Percentiles rank a stretch among this genome's conserved stretches.
Conservation (phyloP, 2,329 filamentous ascomycete genomes). For the Phialophora macrospora region DNA sequence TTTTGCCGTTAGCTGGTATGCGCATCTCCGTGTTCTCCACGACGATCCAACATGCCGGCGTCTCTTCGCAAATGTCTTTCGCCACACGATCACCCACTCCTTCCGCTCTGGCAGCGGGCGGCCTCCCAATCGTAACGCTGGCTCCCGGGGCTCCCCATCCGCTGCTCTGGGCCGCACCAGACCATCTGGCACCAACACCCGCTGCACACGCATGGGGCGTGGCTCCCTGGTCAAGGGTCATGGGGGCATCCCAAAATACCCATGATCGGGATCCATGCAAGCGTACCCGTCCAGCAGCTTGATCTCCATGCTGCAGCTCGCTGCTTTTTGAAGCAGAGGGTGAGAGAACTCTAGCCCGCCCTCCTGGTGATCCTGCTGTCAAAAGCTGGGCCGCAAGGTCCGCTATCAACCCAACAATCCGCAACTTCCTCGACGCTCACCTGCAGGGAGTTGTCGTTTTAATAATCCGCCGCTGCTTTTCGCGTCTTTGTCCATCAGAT, state of each 20-base stretch:
- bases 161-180: not conserved
- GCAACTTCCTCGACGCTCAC: not conserved
- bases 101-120: not conserved
- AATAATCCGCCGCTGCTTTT: not conserved
- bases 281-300: not conserved
- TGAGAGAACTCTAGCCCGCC: not conserved
- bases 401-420: slow-evolving; percentile 4
- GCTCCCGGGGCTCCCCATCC: not conserved
- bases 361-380: not conserved
- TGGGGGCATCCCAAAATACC: not conserved
- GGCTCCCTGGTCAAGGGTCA: not conserved
- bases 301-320: slow-evolving; percentile 10
- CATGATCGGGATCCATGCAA: slow-evolving; percentile 4
- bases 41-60: slow-evolving; percentile 13
- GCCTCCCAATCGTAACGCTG: not conserved
- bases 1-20: not conserved
- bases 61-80: not conserved
- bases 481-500: not conserved
- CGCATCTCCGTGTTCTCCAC: slow-evolving; percentile 10
- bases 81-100: not conserved
- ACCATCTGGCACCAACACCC: slow-evolving; percentile 2
- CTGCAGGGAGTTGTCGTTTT: not conserved
- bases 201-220: not conserved
- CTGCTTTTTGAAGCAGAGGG: slow-evolving; percentile 2
- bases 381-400: slow-evolving; percentile 1